A percentile compares a stretch with the other conserved stretches of the same genome.
Conservation (phyloP, 805 yeast genomes). For the Kuraishia floccosa region DNA sequence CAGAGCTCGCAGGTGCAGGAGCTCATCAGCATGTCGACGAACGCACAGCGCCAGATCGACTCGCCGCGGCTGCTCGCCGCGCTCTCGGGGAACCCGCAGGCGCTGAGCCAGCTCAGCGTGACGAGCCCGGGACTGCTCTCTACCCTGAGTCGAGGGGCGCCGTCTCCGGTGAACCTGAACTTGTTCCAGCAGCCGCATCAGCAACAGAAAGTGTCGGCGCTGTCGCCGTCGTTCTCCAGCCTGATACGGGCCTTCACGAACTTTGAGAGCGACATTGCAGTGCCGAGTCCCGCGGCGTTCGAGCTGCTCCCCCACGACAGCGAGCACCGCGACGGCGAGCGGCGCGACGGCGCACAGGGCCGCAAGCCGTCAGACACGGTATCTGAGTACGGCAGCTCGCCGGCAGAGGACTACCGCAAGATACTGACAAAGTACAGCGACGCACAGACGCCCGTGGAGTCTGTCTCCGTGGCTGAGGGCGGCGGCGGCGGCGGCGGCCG, state of each 20-base stretch:
- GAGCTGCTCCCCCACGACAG: slow-evolving; percentile 6
- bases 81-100: slow-evolving; percentile 11
- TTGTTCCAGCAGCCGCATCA: slow-evolving; percentile 1
- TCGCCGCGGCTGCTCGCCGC: slow-evolving; percentile 13
- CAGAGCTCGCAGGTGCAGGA: slow-evolving; percentile 12
- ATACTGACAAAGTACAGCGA: slow-evolving; percentile 1
- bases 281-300: slow-evolving; percentile 13
- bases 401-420: slow-evolving; percentile 3
- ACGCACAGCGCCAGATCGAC: slow-evolving; percentile 10
- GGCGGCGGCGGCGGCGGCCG: background rate
- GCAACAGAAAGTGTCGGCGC: background rate
- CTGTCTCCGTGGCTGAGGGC: background rate
- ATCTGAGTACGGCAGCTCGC: background rate
- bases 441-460: slow-evolving; percentile 1
- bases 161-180: background rate
- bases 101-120: slow-evolving; percentile 11
- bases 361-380: too few species aligned
- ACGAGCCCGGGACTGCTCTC: background rate
- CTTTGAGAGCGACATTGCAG: slow-evolving; percentile 11
- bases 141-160: too few species aligned
- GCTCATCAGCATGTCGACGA: slow-evolving; percentile 9
- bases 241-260: slow-evolving; percentile 16
- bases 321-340: too few species aligned
- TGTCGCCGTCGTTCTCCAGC: slow-evolving; percentile 15
- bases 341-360: too few species aligned